Evolutionary conservation across 306 rosid species (phyloP).

Genomic region (Herpetospermum pedunculosum): DNA sequence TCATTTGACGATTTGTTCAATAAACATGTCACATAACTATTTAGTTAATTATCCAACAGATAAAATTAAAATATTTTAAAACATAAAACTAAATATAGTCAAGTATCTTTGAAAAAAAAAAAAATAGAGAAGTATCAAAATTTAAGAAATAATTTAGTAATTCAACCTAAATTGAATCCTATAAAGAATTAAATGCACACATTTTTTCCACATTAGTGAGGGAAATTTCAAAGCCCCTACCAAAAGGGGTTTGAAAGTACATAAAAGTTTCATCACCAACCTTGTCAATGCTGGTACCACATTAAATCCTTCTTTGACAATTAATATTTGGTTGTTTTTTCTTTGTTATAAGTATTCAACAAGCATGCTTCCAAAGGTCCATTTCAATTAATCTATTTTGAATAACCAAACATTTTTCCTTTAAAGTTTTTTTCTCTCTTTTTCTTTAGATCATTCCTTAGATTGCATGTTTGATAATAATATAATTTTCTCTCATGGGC

Average conservation of each 20-base stretch:
- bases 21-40: not conserved
- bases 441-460: not conserved
- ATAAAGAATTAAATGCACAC: not conserved
- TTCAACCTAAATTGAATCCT: not conserved
- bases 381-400: not conserved
- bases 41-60: not conserved
- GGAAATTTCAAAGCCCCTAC: not conserved
- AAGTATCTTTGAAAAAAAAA: too few species aligned
- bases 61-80: too few species aligned
- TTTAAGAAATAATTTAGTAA: not conserved
- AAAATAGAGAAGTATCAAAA: too few species aligned
- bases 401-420: not conserved
- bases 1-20: not conserved
- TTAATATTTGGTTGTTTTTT: not conserved
- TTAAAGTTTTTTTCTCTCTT: not conserved
- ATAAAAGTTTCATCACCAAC: not conserved
- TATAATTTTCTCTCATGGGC: not conserved
- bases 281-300: not conserved
- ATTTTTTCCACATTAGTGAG: not conserved
- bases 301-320: slow-evolving; percentile 3
- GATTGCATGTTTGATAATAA: not conserved
- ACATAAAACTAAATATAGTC: not conserved
- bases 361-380: slow-evolving; percentile 3
- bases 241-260: not conserved
- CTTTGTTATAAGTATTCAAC: not conserved